Conservation (phyloP, 345 rosid genomes). For the Cochlearia excelsa region DNA sequence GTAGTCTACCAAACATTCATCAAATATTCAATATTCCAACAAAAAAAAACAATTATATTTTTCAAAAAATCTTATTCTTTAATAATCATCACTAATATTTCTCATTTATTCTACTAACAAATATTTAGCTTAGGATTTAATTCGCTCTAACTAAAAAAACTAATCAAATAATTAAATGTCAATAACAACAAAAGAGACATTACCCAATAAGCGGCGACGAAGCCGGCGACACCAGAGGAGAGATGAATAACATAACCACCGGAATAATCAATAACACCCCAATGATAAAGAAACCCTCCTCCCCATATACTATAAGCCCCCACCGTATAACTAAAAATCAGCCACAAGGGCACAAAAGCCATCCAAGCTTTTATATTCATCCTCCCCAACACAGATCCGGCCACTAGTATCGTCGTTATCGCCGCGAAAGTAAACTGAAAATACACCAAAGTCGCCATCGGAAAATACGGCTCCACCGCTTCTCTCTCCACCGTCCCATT, state of each 20-base stretch:
- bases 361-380: conserved; percentile 84
- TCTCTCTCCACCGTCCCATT: conserved; percentile 20
- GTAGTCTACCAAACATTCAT: too few species aligned
- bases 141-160: too few species aligned
- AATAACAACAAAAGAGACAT: neutral
- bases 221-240: conserved; percentile 69
- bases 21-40: too few species aligned
- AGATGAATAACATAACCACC: conserved; percentile 85
- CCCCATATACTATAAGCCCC: conserved; percentile 85
- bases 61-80: too few species aligned
- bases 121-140: too few species aligned
- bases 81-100: too few species aligned
- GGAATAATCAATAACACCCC: conserved; percentile 86
- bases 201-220: conserved; percentile 87
- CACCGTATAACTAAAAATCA: conserved; percentile 66
- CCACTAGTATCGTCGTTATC: conserved; percentile 62
- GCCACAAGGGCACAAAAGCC: conserved; percentile 85
- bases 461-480: conserved; percentile 41
- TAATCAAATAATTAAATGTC: neutral
- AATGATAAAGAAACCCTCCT: conserved; percentile 69
- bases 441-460: conserved; percentile 75
- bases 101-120: too few species aligned
- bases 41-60: too few species aligned
- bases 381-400: conserved; percentile 75
- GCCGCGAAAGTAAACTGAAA: conserved; percentile 82